These are phyloP conservation scores for Mycena epipterygia DNA, from an alignment of 768 basidiomycete genomes.

Conservation along the genomic window DNA sequence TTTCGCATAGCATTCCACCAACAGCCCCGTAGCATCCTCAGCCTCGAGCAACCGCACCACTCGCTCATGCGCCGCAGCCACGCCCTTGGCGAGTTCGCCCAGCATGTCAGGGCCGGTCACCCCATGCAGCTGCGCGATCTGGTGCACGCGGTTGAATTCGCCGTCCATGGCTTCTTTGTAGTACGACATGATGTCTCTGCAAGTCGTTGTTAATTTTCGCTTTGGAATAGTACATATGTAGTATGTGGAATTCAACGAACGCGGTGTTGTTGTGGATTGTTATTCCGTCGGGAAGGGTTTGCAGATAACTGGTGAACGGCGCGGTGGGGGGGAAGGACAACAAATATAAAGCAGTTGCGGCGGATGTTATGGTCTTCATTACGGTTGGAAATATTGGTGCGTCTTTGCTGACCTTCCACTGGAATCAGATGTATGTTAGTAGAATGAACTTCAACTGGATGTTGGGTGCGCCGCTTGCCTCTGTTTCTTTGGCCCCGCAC, in stretches of 20 bases:
- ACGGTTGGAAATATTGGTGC: constrained; percentile 22
- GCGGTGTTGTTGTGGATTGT: constrained; percentile 19
- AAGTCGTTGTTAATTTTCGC: neutral
- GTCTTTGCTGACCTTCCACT: constrained; percentile 24
- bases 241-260: no score
- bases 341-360: constrained; percentile 17
- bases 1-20: constrained; percentile 16
- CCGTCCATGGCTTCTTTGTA: constrained; percentile 33
- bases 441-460: neutral
- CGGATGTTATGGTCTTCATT: constrained; percentile 27
- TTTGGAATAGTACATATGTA: neutral
- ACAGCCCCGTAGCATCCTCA: constrained; percentile 12
- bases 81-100: constrained; percentile 21
- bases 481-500: neutral
- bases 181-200: constrained; percentile 33
- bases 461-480: neutral
- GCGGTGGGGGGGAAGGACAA: constrained; percentile 13
- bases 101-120: constrained; percentile 23
- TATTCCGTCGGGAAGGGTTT: constrained; percentile 26
- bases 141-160: constrained; percentile 33
- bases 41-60: constrained; percentile 7
- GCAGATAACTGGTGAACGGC: constrained; percentile 2
- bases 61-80: constrained; percentile 15
- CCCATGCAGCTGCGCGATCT: constrained; percentile 14
- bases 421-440: neutral